These are phyloP conservation scores for Orbilia ellipsospora DNA, from an alignment of 2,329 filamentous ascomycete genomes.

Conservation along the genomic window DNA sequence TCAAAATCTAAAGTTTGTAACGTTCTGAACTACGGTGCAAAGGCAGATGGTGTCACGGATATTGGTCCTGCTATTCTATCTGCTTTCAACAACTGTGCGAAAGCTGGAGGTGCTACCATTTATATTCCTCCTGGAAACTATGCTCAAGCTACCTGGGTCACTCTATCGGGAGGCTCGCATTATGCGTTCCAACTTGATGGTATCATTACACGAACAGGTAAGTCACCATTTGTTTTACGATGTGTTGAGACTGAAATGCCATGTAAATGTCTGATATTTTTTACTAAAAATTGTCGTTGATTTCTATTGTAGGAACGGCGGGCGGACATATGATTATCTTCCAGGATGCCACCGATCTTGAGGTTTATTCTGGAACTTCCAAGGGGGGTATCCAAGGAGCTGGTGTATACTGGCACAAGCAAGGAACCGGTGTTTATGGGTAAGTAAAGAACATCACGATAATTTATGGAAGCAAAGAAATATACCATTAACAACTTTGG, in stretches of 20 bases:
- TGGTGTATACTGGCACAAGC: constrained; percentile 21
- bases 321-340: constrained; percentile 51
- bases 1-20: constrained; percentile 64
- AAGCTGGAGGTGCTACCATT: constrained; percentile 61
- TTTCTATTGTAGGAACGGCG: constrained; percentile 23
- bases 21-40: constrained; percentile 66
- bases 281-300: neutral
- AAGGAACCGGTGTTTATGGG: constrained; percentile 7
- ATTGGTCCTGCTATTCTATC: constrained; percentile 64
- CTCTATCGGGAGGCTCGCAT: constrained; percentile 35
- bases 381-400: constrained; percentile 55
- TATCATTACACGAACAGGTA: constrained; percentile 45
- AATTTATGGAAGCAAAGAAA: neutral
- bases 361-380: constrained; percentile 53
- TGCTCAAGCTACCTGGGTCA: constrained; percentile 52
- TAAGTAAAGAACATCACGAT: neutral
- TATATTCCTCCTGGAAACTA: constrained; percentile 43
- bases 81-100: constrained; percentile 65
- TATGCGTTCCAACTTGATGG: constrained; percentile 55
- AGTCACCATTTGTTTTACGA: no score
- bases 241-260: no score
- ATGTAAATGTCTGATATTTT: no score
- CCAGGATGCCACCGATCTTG: constrained; percentile 40
- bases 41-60: constrained; percentile 65
- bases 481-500: neutral